Evolutionary conservation across 345 rosid genomes (phyloP).

Genomic region (Corymbia maculata): DNA sequence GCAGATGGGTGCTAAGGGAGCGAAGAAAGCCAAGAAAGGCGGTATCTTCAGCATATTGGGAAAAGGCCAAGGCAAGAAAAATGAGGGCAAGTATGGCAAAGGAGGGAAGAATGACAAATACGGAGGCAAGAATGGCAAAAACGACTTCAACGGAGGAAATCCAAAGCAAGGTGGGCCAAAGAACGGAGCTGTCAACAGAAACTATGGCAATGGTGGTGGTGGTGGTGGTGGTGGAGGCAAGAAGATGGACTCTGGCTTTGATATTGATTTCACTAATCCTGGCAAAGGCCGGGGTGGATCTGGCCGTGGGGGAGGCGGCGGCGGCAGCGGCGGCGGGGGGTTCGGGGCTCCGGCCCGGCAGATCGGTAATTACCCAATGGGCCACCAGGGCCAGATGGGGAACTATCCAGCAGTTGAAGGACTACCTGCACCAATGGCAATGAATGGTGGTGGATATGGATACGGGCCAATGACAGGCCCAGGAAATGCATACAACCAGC

Average conservation of each 20-base stretch:
- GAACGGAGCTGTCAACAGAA: background rate
- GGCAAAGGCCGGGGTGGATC: background rate
- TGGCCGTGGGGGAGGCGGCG: background rate
- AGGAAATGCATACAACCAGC: background rate
- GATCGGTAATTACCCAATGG: constrained; percentile 5
- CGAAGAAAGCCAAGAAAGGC: constrained; percentile 29
- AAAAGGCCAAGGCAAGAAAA: background rate
- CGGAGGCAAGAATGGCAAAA: background rate
- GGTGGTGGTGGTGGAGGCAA: background rate
- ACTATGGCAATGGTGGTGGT: background rate
- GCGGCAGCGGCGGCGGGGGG: background rate
- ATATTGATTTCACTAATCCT: background rate
- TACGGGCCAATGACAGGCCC: background rate
- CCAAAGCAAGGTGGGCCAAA: background rate
- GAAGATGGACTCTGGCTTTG: background rate
- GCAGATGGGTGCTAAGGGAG: constrained; percentile 17
- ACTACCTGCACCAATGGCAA: constrained; percentile 24
- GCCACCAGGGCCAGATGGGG: constrained; percentile 28
- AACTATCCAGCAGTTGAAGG: constrained; percentile 43
- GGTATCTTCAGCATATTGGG: constrained; percentile 37
- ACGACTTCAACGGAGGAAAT: background rate
- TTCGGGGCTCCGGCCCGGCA: constrained; percentile 17
- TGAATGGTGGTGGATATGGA: constrained; percentile 19
- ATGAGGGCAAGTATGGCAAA: constrained; percentile 7
- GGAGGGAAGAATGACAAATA: constrained; percentile 16